Percentiles rank a stretch among this genome's conserved stretches.
These are phyloP conservation scores for Ustilago vetiveriae DNA, from an alignment of 1,284 basidiomycete genomes.

Conservation along the genomic window DNA sequence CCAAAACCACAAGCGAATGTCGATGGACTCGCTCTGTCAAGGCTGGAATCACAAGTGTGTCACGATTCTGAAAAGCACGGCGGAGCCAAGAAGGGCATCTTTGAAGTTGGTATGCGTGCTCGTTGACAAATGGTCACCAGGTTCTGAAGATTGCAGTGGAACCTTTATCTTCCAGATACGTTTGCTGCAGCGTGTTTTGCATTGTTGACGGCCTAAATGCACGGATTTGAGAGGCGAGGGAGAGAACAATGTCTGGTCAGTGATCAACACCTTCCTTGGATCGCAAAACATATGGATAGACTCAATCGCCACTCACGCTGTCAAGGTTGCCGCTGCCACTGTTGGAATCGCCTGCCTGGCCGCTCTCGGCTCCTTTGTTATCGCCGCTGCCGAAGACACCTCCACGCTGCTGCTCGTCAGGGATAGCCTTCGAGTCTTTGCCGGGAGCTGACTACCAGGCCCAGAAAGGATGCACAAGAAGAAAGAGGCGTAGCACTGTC, in stretches of 20 bases:
- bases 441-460: conserved; percentile 39
- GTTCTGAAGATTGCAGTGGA: neutral
- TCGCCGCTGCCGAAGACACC: conserved; percentile 35
- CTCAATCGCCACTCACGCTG: conserved; percentile 5
- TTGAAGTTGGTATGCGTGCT: conserved; percentile 4
- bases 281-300: too few relatives aligned
- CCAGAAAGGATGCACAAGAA: neutral
- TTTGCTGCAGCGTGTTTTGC: conserved; percentile 36
- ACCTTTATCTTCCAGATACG: conserved; percentile 29
- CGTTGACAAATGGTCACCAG: neutral
- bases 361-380: conserved; percentile 33
- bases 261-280: too few relatives aligned
- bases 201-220: conserved; percentile 42
- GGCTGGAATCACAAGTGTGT: too few relatives aligned
- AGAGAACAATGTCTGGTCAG: too few relatives aligned
- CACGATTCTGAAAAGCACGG: too few relatives aligned
- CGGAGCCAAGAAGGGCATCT: conserved; percentile 1
- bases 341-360: conserved; percentile 25
- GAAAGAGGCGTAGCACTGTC: too few relatives aligned
- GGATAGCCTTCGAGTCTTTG: conserved; percentile 34
- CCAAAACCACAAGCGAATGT: too few relatives aligned
- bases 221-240: too few relatives aligned
- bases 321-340: conserved; percentile 18
- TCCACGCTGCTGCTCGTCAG: conserved; percentile 46
- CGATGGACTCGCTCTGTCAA: too few relatives aligned